Percentiles rank a stretch among this genome's conserved stretches.
These are phyloP conservation scores for Drechslerella dactyloides DNA, from an alignment of 2,329 filamentous ascomycete genomes.

Conservation along the genomic window DNA sequence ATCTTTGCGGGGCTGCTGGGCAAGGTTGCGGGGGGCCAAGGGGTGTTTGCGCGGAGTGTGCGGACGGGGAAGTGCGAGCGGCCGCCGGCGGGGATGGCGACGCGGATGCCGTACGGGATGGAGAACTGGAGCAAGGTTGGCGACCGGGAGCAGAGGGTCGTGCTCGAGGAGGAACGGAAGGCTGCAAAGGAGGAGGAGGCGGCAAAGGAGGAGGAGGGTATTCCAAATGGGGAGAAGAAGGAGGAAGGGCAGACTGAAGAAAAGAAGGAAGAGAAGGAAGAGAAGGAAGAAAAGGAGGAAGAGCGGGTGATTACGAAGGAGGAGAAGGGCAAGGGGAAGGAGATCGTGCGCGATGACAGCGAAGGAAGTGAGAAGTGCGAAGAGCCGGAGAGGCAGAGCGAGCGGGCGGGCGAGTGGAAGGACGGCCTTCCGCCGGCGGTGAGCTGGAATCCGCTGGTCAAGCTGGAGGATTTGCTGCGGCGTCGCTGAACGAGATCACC, in stretches of 20 bases:
- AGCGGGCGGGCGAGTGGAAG: not conserved
- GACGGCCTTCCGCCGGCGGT: conserved; percentile 21
- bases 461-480: conserved; percentile 18
- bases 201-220: not conserved
- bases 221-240: not conserved
- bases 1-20: conserved; percentile 77
- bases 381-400: not conserved
- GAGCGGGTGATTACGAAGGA: not conserved
- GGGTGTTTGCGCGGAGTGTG: conserved; percentile 21
- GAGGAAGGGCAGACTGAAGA: not conserved
- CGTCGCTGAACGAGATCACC: too few species aligned
- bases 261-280: not conserved
- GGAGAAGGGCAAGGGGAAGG: conserved; percentile 3
- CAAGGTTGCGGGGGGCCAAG: conserved; percentile 66
- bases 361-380: not conserved
- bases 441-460: not conserved
- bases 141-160: not conserved
- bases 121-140: conserved; percentile 11
- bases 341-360: too few species aligned
- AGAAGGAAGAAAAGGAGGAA: not conserved
- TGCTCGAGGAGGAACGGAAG: not conserved
- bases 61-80: conserved; percentile 18
- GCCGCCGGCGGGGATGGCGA: conserved; percentile 11
- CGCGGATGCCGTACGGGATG: conserved; percentile 12
- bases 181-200: too few species aligned